A percentile compares a stretch with the other conserved stretches of the same genome.
Evolutionary conservation across 2,329 filamentous ascomycete genomes (phyloP).

Genomic region (Alternaria brassicicola): DNA sequence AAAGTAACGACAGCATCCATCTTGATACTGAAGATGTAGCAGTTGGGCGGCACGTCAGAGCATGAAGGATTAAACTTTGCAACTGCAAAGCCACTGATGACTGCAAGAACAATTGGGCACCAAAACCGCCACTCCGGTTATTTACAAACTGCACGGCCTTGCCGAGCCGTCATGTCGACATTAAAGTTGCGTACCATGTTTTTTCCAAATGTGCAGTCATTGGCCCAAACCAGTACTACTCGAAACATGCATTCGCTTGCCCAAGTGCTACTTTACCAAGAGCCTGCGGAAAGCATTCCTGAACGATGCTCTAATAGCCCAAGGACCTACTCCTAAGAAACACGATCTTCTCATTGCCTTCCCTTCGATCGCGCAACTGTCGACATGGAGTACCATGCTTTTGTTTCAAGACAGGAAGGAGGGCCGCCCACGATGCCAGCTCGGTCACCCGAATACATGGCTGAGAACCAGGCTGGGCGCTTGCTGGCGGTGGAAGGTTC

Average conservation of each 20-base stretch:
- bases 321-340: not conserved
- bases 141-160: slow-evolving; percentile 5
- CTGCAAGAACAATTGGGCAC: slow-evolving; percentile 3
- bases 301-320: slow-evolving; percentile 3
- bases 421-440: slow-evolving; percentile 12
- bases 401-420: slow-evolving; percentile 15
- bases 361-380: not conserved
- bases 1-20: not conserved
- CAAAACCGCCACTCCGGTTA: slow-evolving; percentile 3
- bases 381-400: slow-evolving; percentile 10
- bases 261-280: not conserved
- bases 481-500: slow-evolving; percentile 51
- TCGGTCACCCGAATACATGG: slow-evolving; percentile 39
- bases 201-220: slow-evolving; percentile 9
- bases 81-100: not conserved
- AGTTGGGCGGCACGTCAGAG: not conserved
- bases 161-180: slow-evolving; percentile 11
- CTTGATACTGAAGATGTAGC: slow-evolving; percentile 1
- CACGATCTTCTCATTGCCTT: not conserved
- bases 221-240: slow-evolving; percentile 3
- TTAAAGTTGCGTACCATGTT: slow-evolving; percentile 17
- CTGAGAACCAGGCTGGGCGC: slow-evolving; percentile 44
- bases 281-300: not conserved
- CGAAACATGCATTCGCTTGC: slow-evolving; percentile 1
- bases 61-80: slow-evolving; percentile 3